phyloP scores from a whole-genome alignment of 139 green algal genomes.

The Auxenochlorella pyrenoidosa region DNA sequence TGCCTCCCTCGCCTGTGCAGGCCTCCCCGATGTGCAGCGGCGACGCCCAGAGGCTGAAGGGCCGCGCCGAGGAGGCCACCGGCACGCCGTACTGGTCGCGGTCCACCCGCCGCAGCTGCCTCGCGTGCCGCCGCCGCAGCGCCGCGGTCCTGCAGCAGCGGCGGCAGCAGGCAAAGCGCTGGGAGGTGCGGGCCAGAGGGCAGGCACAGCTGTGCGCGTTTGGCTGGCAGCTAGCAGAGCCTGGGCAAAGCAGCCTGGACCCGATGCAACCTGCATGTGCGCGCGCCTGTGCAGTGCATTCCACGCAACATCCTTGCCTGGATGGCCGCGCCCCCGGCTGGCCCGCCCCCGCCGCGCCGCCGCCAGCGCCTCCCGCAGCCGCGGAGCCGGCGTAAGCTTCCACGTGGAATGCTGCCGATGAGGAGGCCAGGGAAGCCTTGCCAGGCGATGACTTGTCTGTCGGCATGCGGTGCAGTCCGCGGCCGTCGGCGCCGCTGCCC shows the following conservation, averaged over 20 bases:
- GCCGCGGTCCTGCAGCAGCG: slow-evolving; percentile 31
- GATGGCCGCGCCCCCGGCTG: slow-evolving; percentile 14
- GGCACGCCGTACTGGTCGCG: slow-evolving; percentile 47
- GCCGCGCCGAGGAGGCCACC: slow-evolving; percentile 27
- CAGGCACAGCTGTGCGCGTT: too few relatives aligned
- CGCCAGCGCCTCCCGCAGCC: not conserved
- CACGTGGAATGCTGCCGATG: slow-evolving; percentile 1
- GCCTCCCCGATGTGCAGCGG: slow-evolving; percentile 38
- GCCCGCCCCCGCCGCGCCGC: not conserved
- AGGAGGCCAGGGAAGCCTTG: slow-evolving; percentile 2
- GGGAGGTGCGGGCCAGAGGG: too few relatives aligned
- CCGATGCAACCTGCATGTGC: too few relatives aligned
- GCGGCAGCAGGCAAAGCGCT: too few relatives aligned
- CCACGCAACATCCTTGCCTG: not conserved
- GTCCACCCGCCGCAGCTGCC: slow-evolving; percentile 36
- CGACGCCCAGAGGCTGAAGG: slow-evolving; percentile 43
- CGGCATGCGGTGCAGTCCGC: not conserved
- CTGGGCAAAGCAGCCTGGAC: not conserved
- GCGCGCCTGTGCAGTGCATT: too few relatives aligned
- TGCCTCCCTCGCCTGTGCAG: slow-evolving; percentile 27
- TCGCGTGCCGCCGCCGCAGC: slow-evolving; percentile 33
- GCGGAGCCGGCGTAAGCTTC: not conserved
- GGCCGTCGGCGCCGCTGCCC: not conserved
- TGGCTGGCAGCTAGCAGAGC: not conserved
- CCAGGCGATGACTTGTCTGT: slow-evolving; percentile 12